Evolutionary conservation across 352 stramenopile genomes (phyloP).

Genomic region (Phytophthora foliorum): DNA sequence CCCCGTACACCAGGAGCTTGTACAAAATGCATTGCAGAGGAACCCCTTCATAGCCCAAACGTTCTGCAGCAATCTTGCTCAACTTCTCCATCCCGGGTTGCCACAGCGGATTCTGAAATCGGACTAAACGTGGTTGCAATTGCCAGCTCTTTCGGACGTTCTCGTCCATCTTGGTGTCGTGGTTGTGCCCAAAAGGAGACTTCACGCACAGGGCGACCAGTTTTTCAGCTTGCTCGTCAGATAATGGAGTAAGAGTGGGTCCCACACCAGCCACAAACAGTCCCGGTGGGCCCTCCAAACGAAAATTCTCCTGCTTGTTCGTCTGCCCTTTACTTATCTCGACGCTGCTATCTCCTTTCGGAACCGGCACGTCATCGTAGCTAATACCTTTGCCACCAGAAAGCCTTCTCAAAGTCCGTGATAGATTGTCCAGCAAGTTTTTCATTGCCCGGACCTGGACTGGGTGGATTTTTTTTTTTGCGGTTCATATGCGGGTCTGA

Average conservation of each 20-base stretch:
- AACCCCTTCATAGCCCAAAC: constrained; percentile 9
- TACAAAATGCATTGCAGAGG: constrained; percentile 28
- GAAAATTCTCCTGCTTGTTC: constrained; percentile 7
- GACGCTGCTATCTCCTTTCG: neutral
- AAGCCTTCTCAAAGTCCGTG: neutral
- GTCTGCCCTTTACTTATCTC: constrained; percentile 4
- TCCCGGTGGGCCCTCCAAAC: constrained; percentile 6
- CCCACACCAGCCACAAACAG: constrained; percentile 10
- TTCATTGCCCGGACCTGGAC: too few relatives aligned
- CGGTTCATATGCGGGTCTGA: too few relatives aligned
- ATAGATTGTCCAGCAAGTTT: too few relatives aligned
- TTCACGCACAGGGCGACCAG: neutral
- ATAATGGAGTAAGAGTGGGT: constrained; percentile 9
- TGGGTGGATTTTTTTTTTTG: too few relatives aligned
- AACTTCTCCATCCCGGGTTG: constrained; percentile 6
- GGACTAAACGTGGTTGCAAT: neutral
- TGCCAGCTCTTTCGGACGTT: constrained; percentile 20
- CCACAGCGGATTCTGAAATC: neutral
- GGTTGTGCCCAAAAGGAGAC: constrained; percentile 29
- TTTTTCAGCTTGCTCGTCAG: constrained; percentile 1
- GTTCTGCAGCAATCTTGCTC: neutral
- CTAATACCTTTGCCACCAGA: neutral
- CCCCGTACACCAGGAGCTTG: constrained; percentile 57
- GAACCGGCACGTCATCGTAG: neutral
- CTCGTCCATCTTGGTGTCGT: constrained; percentile 13